phyloP scores from a whole-genome alignment of 495 filamentous ascomycete species.

The Thermochaetoides thermophila region DNA sequence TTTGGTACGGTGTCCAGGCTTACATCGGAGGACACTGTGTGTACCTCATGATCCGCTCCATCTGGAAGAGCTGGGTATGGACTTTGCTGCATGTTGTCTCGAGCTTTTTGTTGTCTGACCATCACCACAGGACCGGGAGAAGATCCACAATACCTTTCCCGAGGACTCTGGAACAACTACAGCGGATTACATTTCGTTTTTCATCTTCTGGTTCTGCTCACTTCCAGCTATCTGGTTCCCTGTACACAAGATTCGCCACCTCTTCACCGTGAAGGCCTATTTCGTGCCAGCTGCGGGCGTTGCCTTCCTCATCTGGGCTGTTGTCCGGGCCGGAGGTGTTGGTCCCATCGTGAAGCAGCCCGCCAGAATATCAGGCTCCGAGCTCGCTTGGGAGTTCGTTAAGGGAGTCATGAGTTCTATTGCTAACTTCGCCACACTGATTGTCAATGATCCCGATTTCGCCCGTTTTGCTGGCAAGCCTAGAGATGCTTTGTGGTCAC shows the following conservation, averaged over 20 bases:
- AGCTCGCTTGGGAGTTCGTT: slow-evolving; percentile 67
- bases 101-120: slow-evolving; percentile 9
- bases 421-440: slow-evolving; percentile 83
- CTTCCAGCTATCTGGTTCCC: slow-evolving; percentile 80
- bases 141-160: slow-evolving; percentile 53
- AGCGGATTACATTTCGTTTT: slow-evolving; percentile 61
- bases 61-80: slow-evolving; percentile 49
- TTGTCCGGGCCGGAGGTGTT: slow-evolving; percentile 67
- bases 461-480: slow-evolving; percentile 72
- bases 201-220: slow-evolving; percentile 68
- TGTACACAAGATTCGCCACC: slow-evolving; percentile 61
- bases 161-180: slow-evolving; percentile 56
- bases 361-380: slow-evolving; percentile 46
- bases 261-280: slow-evolving; percentile 84
- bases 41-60: slow-evolving; percentile 65
- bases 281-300: slow-evolving; percentile 74
- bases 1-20: slow-evolving; percentile 78
- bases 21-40: slow-evolving; percentile 79
- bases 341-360: slow-evolving; percentile 74
- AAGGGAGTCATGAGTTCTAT: slow-evolving; percentile 78
- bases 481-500: slow-evolving; percentile 74
- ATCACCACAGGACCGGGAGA: slow-evolving; percentile 25
- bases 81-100: too few relatives aligned
- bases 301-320: slow-evolving; percentile 82
- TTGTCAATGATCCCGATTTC: slow-evolving; percentile 82